These are phyloP conservation scores for Cladobotryum mycophilum DNA, from an alignment of 2,329 filamentous ascomycete species.

Conservation along the genomic window DNA sequence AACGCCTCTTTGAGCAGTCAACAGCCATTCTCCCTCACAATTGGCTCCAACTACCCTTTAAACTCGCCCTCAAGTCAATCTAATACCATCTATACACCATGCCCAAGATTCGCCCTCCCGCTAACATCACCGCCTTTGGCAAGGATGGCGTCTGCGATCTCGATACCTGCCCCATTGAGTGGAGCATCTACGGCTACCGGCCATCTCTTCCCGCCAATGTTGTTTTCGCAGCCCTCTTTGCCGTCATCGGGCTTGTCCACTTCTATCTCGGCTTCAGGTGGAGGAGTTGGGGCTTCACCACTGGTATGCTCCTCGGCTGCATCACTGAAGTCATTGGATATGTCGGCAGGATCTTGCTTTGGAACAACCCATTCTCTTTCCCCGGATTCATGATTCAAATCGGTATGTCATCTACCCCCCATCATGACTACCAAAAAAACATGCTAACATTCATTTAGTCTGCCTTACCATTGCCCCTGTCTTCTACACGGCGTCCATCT, in stretches of 20 bases:
- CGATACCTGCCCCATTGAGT: slow-evolving; percentile 39
- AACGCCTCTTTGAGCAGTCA: no score
- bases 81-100: background rate
- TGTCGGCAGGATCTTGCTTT: slow-evolving; percentile 50
- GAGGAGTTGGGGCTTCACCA: slow-evolving; percentile 43
- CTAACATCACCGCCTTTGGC: slow-evolving; percentile 33
- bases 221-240: slow-evolving; percentile 45
- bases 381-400: slow-evolving; percentile 61
- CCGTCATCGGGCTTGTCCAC: slow-evolving; percentile 34
- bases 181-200: slow-evolving; percentile 48
- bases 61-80: no score
- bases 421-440: background rate
- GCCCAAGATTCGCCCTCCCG: background rate
- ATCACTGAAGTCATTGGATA: slow-evolving; percentile 57
- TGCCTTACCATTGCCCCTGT: slow-evolving; percentile 48
- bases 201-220: slow-evolving; percentile 49
- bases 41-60: no score
- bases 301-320: slow-evolving; percentile 50
- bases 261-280: slow-evolving; percentile 39
- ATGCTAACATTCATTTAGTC: slow-evolving; percentile 24
- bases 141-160: slow-evolving; percentile 41
- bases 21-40: no score
- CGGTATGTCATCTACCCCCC: slow-evolving; percentile 28
- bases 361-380: slow-evolving; percentile 52
- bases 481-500: slow-evolving; percentile 56